Evolutionary conservation across 2,329 filamentous ascomycete species (phyloP), one percentile per base, ranked within the genome.

Genomic region (Penicillium hesseltinei): DNA sequence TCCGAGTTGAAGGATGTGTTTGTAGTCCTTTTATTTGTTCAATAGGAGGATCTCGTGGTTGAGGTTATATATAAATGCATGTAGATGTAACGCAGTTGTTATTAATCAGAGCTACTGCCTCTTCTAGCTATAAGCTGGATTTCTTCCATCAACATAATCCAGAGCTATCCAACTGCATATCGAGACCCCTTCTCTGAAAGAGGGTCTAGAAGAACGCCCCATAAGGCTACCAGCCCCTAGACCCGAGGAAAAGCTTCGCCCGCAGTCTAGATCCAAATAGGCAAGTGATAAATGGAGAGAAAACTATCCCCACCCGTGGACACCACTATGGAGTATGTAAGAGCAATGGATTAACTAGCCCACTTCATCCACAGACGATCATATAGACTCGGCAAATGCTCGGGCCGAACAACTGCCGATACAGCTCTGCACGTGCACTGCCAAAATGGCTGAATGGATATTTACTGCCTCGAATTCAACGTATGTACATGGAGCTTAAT

Each of bases 291-390:
- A 59, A 63, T 1, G 61, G 61, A 38, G 63, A 63, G 3, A 62
- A 62, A 2, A 61, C 59, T 58, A 65, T 63, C 2, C 43, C 57
- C 11, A 65, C 23, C 23, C 23, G 23, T 23, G 23, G 23, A 23
- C 38, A 4, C 57, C 59, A 17, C 10, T 19, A 15, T 4, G n/a
- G 43, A 45, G 31, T 33, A 33, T 13, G 63, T 58, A 23, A 91
- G 91, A 0, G 82, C 88, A 17, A 92, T 73, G 9, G 92, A 77
- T 0, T 81, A 81, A 88, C 89, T 81, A 82, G 88, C 89, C 89
- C 89, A 92, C 70, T 90, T 84, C 70, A 91, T 79, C 4, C 85
- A 85, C 2, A 91, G 79, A 3, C 83, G 80, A 51, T 81, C 73
- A 75, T 89, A 90, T 88, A 92, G 21, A 29, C 35, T 7, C 35